These are phyloP conservation scores for rapeseed (Brassica napus) DNA, from an alignment of 345 rosid genomes.

Conservation along the genomic window Da-Ae NC_063446.1:31725001-31725500, in stretches of 20 bases:
- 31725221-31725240: slow-evolving; percentile 33
- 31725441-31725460: no score
- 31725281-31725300: background rate
- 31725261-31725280: slow-evolving; percentile 59
- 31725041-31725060: slow-evolving; percentile 35
- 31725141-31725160: slow-evolving; percentile 35
- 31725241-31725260: slow-evolving; percentile 64
- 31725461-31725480: background rate
- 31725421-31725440: background rate
- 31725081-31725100: slow-evolving; percentile 52
- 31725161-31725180: slow-evolving; percentile 68
- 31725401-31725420: background rate
- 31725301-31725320: background rate
- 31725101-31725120: slow-evolving; percentile 14
- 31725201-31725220: slow-evolving; percentile 15
- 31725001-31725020: slow-evolving; percentile 44
- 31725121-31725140: slow-evolving; percentile 16
- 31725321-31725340: background rate
- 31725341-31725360: background rate
- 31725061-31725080: slow-evolving; percentile 49
- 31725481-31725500: background rate
- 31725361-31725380: background rate
- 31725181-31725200: slow-evolving; percentile 73
- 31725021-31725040: slow-evolving; percentile 47
- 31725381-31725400: background rate